A percentile compares a stretch with the other conserved stretches of the same genome.
phyloP scores from a whole-genome alignment of 139 green algal species.

The Chlorella sp. region DNA sequence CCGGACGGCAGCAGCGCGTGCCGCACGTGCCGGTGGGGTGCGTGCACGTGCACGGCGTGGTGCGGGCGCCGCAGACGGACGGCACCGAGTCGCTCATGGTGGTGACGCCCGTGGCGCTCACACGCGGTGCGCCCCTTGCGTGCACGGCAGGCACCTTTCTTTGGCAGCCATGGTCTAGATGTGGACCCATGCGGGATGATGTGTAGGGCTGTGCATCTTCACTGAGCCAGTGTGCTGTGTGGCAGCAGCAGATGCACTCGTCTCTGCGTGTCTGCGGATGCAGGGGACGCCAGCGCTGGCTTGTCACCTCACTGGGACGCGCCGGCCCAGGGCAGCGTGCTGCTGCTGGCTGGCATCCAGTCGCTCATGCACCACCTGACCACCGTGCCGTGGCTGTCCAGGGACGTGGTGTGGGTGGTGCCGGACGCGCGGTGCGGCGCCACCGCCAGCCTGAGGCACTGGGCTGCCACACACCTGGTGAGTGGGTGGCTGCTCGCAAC shows the following conservation, averaged over 20 bases:
- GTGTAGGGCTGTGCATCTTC: no score
- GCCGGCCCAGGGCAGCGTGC: neutral
- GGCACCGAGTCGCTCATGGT: slow-evolving; percentile 54
- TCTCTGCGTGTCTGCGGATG: no score
- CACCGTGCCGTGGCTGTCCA: neutral
- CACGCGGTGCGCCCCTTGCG: neutral
- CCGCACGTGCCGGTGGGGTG: no score
- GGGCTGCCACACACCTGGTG: neutral
- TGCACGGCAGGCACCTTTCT: no score
- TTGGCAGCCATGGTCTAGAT: no score
- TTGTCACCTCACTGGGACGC: neutral
- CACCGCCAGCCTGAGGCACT: neutral
- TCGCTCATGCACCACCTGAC: neutral
- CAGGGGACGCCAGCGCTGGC: no score
- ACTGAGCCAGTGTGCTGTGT: no score
- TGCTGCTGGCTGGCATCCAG: neutral
- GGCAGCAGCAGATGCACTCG: no score
- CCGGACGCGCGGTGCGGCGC: neutral
- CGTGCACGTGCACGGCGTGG: slow-evolving; percentile 20
- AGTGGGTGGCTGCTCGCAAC: no score
- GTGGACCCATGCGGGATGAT: no score
- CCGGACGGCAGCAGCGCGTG: neutral
- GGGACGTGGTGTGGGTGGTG: neutral
- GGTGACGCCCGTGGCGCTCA: slow-evolving; percentile 31
- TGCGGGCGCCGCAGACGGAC: slow-evolving; percentile 40